Percentiles rank a stretch among this genome's conserved stretches.
phyloP scores from a whole-genome alignment of 805 yeast species.

The Wickerhamomyces sydowiorum region DNA sequence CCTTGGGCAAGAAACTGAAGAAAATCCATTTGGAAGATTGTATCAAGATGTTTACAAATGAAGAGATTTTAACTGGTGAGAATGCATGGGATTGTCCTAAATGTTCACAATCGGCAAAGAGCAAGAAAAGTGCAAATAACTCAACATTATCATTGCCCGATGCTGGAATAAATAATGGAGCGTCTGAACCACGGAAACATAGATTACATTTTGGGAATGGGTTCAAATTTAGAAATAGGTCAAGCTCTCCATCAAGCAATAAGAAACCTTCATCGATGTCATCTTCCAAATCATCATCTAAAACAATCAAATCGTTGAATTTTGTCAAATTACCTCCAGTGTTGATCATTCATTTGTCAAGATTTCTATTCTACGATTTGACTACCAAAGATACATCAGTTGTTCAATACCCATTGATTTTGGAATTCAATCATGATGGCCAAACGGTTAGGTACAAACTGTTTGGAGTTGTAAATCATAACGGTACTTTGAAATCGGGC shows the following conservation, averaged over 20 bases:
- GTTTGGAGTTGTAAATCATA: conserved; percentile 63
- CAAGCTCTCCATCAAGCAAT: conserved; percentile 13
- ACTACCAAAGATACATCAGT: conserved; percentile 47
- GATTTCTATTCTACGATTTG: conserved; percentile 56
- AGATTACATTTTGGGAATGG: conserved; percentile 16
- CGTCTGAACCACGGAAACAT: conserved; percentile 10
- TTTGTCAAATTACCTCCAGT: conserved; percentile 78
- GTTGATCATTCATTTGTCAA: conserved; percentile 76
- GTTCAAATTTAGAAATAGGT: conserved; percentile 23
- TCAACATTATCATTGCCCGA: background rate
- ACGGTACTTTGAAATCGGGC: conserved; percentile 66
- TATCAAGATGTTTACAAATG: conserved; percentile 52
- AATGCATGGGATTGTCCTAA: conserved; percentile 85
- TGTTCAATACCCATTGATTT: conserved; percentile 49
- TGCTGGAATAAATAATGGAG: background rate
- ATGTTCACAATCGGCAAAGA: conserved; percentile 30
- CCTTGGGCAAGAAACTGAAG: conserved; percentile 24
- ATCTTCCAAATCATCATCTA: conserved; percentile 15
- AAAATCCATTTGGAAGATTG: conserved; percentile 55
- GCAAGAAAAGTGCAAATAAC: background rate
- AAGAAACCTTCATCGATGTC: conserved; percentile 17
- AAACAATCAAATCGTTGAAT: conserved; percentile 58
- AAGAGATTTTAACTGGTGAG: conserved; percentile 62
- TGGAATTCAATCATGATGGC: conserved; percentile 41
- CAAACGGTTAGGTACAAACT: conserved; percentile 40